These are phyloP conservation scores for Trapa bicornis DNA, from an alignment of 345 rosid species.

Conservation along the genomic window DNA sequence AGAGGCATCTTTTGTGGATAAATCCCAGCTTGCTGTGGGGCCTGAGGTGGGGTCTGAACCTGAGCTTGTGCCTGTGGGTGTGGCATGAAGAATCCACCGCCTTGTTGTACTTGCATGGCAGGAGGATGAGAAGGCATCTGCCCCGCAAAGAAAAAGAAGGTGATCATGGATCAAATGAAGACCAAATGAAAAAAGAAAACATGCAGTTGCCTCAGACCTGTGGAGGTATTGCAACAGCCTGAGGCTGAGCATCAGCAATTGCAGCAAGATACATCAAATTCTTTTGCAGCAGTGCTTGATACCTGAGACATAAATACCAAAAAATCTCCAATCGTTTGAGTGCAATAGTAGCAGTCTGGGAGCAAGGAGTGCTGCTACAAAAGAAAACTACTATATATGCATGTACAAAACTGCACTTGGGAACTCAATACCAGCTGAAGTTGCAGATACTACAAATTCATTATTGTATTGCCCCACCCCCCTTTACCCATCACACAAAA, in stretches of 20 bases:
- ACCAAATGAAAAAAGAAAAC: conserved; percentile 5
- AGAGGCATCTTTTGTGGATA: conserved; percentile 47
- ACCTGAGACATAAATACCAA: conserved; percentile 19
- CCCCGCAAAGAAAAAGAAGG: not conserved
- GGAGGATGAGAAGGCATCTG: conserved; percentile 59
- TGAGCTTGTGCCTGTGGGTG: conserved; percentile 35
- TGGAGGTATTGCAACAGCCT: conserved; percentile 46
- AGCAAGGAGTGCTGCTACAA: not conserved
- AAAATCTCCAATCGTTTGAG: not conserved
- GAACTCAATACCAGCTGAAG: too few species aligned
- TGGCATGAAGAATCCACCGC: conserved; percentile 66
- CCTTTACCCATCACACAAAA: too few species aligned
- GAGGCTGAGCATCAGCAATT: conserved; percentile 94
- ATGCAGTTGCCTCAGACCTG: conserved; percentile 28
- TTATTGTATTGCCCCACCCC: not conserved
- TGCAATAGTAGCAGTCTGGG: not conserved
- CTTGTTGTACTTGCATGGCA: conserved; percentile 42
- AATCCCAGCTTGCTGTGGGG: conserved; percentile 29
- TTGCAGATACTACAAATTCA: not conserved
- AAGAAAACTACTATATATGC: not conserved
- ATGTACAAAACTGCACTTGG: too few species aligned
- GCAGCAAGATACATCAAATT: conserved; percentile 93
- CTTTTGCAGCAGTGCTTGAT: conserved; percentile 81
- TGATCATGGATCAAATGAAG: not conserved
- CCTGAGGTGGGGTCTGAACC: not conserved